These are phyloP conservation scores for Wickerhamiella sorbophila DNA, from an alignment of 805 yeast species.

Conservation along the genomic window DNA sequence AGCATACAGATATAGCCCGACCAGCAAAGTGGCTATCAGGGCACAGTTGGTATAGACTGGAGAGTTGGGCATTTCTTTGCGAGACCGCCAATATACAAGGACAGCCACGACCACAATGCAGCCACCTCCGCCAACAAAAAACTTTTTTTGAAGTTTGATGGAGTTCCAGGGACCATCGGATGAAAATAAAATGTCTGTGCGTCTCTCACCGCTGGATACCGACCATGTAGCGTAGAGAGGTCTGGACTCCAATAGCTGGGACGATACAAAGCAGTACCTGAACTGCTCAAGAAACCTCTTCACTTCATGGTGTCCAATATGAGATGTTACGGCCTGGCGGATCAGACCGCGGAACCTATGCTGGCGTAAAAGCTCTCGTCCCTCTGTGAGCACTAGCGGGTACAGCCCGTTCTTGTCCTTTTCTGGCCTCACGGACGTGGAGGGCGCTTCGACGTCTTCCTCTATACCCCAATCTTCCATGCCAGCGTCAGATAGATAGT, in stretches of 20 bases:
- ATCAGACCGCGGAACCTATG: slow-evolving; percentile 18
- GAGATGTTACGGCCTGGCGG: slow-evolving; percentile 18
- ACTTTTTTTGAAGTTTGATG: slow-evolving; percentile 8
- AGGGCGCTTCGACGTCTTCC: slow-evolving; percentile 7
- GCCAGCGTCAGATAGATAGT: slow-evolving; percentile 19
- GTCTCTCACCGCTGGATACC: slow-evolving; percentile 9
- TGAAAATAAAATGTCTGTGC: slow-evolving; percentile 12
- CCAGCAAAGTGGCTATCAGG: slow-evolving; percentile 19
- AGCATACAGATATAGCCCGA: slow-evolving; percentile 21
- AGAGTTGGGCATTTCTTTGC: neutral
- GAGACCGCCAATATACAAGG: slow-evolving; percentile 20
- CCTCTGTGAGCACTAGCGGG: slow-evolving; percentile 9
- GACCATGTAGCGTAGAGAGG: slow-evolving; percentile 20
- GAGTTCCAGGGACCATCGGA: slow-evolving; percentile 11
- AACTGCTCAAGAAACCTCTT: slow-evolving; percentile 35
- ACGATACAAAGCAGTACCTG: slow-evolving; percentile 35
- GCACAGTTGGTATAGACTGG: slow-evolving; percentile 6
- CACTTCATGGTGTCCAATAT: slow-evolving; percentile 20
- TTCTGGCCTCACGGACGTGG: neutral
- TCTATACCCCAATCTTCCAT: slow-evolving; percentile 26
- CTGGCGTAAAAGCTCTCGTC: slow-evolving; percentile 6
- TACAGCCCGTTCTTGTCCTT: slow-evolving; percentile 3
- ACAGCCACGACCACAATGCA: slow-evolving; percentile 24
- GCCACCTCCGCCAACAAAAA: slow-evolving; percentile 26
- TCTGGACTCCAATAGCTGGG: slow-evolving; percentile 33